Evolutionary conservation across 2,329 filamentous ascomycete species (phyloP).

Genomic region (Aspergillus tamarii): DNA sequence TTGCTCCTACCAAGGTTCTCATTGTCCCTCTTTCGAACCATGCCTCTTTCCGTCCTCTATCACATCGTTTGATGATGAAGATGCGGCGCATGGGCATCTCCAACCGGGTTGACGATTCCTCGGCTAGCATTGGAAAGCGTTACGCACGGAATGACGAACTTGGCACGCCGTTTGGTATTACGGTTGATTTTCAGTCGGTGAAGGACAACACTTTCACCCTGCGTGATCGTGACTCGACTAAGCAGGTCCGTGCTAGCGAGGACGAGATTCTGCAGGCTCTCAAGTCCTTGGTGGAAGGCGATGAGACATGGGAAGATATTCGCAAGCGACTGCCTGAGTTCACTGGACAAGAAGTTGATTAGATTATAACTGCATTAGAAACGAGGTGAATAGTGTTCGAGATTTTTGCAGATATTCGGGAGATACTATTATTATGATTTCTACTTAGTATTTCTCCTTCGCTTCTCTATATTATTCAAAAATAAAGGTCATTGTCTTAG

Average conservation of each 20-base stretch:
- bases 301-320: constrained; percentile 71
- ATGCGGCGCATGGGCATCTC: constrained; percentile 78
- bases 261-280: constrained; percentile 79
- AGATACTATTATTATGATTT: background rate
- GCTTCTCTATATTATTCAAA: background rate
- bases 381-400: background rate
- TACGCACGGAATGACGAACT: constrained; percentile 95
- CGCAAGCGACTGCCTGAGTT: constrained; percentile 80
- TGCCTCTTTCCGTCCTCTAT: constrained; percentile 75
- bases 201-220: constrained; percentile 86
- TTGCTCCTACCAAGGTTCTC: constrained; percentile 94
- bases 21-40: constrained; percentile 87
- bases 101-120: constrained; percentile 86
- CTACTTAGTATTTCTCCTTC: background rate
- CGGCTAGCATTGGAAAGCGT: constrained; percentile 89
- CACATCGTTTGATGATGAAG: constrained; percentile 72
- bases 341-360: constrained; percentile 69
- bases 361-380: constrained; percentile 20
- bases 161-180: constrained; percentile 91
- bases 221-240: constrained; percentile 85
- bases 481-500: background rate
- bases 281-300: constrained; percentile 63
- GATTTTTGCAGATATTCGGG: background rate
- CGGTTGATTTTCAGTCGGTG: constrained; percentile 92
- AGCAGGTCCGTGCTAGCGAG: constrained; percentile 83